Evolutionary conservation across 164 flowering plant species (phyloP).

Genomic region (Vitis rotundifolia): DNA sequence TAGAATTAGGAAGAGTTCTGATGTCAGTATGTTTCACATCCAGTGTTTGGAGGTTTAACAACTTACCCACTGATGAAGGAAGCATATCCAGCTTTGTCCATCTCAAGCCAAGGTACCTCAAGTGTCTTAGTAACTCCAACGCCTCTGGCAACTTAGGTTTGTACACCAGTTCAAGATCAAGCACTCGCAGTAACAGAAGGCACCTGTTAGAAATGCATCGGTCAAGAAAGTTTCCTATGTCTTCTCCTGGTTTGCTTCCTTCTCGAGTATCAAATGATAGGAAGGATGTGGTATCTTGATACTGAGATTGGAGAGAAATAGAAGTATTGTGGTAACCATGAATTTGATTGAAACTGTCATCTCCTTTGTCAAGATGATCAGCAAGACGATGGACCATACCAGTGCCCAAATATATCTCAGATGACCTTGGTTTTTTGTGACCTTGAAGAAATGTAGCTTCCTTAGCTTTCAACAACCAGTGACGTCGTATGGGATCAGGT

Average conservation of each 20-base stretch:
- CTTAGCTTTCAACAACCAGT: slow-evolving; percentile 1
- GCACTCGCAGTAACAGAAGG: too few species aligned
- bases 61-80: slow-evolving; percentile 26
- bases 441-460: slow-evolving; percentile 3
- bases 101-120: slow-evolving; percentile 36
- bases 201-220: too few species aligned
- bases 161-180: too few species aligned
- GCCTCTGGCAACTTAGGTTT: not conserved
- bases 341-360: not conserved
- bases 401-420: not conserved
- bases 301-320: not conserved
- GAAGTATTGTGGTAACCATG: not conserved
- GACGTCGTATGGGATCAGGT: slow-evolving; percentile 16
- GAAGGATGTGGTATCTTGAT: not conserved
- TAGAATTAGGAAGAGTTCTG: slow-evolving; percentile 15
- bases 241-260: too few species aligned
- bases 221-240: too few species aligned
- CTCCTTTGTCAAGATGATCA: not conserved
- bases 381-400: not conserved
- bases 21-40: slow-evolving; percentile 33
- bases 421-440: not conserved
- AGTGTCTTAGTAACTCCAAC: slow-evolving; percentile 17
- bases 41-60: slow-evolving; percentile 28
- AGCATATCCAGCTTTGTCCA: slow-evolving; percentile 20
- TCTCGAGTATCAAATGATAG: too few species aligned